phyloP scores from a whole-genome alignment of 148 eudicot genomes.

The Vaccinium myrtillus region DNA sequence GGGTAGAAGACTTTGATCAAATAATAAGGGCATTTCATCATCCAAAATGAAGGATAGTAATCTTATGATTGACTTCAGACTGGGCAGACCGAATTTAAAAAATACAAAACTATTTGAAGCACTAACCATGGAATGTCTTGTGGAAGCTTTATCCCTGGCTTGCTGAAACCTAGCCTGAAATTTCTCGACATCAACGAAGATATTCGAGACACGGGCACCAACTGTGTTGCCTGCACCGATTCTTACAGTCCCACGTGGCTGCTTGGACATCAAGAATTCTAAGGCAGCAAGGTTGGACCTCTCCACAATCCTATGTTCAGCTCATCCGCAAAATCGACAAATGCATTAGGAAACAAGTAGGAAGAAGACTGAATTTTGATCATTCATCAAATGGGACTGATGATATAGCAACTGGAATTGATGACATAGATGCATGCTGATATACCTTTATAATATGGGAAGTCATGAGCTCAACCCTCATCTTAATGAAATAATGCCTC shows the following conservation, averaged over 20 bases:
- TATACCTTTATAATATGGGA: background rate
- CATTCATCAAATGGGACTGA: background rate
- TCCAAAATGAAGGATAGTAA: background rate
- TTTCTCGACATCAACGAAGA: conserved; percentile 60
- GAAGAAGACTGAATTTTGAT: background rate
- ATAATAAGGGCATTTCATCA: background rate
- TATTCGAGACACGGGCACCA: conserved; percentile 63
- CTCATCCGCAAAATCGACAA: background rate
- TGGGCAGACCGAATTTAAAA: background rate
- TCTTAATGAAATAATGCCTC: background rate
- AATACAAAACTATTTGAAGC: background rate
- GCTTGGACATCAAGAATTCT: conserved; percentile 90
- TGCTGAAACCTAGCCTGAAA: conserved; percentile 50
- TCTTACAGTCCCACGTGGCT: conserved; percentile 76
- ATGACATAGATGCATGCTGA: background rate
- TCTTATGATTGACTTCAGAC: background rate
- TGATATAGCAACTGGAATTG: background rate
- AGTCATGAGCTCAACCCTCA: background rate
- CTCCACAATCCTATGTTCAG: conserved; percentile 53
- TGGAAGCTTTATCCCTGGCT: conserved; percentile 41
- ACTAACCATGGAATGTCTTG: conserved; percentile 41
- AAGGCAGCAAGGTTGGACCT: conserved; percentile 81
- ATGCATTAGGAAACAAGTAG: background rate
- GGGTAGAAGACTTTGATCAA: background rate
- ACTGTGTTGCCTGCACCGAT: conserved; percentile 72